phyloP scores from a whole-genome alignment of 2,329 filamentous ascomycete species.

The Gyromitra esculenta region DNA sequence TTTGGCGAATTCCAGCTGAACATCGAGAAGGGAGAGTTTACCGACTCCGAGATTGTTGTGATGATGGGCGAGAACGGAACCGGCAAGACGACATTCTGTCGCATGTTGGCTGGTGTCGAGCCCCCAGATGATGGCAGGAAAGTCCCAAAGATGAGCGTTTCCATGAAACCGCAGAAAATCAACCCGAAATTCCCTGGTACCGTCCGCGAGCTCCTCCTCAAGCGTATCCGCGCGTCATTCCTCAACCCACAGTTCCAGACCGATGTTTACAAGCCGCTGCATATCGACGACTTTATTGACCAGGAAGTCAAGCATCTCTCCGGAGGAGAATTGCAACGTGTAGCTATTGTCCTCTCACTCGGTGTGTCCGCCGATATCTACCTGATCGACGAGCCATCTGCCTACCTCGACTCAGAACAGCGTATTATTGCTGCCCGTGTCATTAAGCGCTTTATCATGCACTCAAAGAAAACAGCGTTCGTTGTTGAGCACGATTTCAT shows the following conservation, averaged over 20 bases:
- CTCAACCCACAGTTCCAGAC: constrained; percentile 98
- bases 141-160: constrained; percentile 94
- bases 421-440: constrained; percentile 97
- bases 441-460: constrained; percentile 99
- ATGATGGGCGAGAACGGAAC: constrained; percentile 99
- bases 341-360: constrained; percentile 95
- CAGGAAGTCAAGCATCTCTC: constrained; percentile 99
- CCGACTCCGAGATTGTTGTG: constrained; percentile 97
- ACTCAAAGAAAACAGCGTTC: constrained; percentile 99
- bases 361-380: constrained; percentile 97
- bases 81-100: constrained; percentile 99
- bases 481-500: constrained; percentile 99
- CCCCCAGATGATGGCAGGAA: constrained; percentile 81
- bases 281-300: constrained; percentile 98
- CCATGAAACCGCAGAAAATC: constrained; percentile 99
- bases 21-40: constrained; percentile 86
- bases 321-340: constrained; percentile 98
- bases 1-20: constrained; percentile 85
- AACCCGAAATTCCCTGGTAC: constrained; percentile 98
- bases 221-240: constrained; percentile 98
- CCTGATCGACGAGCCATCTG: constrained; percentile 95
- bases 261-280: constrained; percentile 98
- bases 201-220: constrained; percentile 98
- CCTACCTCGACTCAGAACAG: constrained; percentile 98
- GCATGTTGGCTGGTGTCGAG: constrained; percentile 88